Evolutionary conservation across 1,284 basidiomycete genomes (phyloP), one percentile per base, ranked within the genome.

Genomic region (Cronartium quercuum): DNA sequence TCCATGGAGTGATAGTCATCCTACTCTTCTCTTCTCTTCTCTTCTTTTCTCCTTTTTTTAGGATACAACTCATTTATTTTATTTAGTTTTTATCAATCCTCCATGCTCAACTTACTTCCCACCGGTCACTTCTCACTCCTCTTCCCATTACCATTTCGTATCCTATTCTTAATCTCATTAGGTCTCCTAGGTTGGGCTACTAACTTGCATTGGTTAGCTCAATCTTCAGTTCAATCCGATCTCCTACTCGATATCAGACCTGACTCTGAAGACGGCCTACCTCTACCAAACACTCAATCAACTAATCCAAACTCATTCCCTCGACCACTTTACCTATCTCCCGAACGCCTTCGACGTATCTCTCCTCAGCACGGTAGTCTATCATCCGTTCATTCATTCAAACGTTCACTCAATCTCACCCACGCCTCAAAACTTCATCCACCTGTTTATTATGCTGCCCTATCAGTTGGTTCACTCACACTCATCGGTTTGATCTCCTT

Each of bases 91-190:
- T n/a, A n/a, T n/a, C n/a, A n/a, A n/a, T n/a, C n/a, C n/a, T n/a
- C n/a, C n/a, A n/a, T n/a, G n/a, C n/a, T n/a, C n/a, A n/a, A n/a
- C n/a, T 55, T 21, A 21, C 51, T 55, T 55, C 51, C n/a, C n/a
- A 21, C 51, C 15, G 18, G 29, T 55, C 29, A 18, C n/a, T 55
- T 55, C 12, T 21, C 51, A 7, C 29, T 55, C n/a, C n/a, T 55
- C 51, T 55, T 55, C 29, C 51, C 51, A 55, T 55, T 55, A 55
- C 51, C 51, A 55, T 55, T 55, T 21, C n/a, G 51, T 21, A 55
- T 55, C 15, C 29, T 55, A 55, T 55, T 55, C 15, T 55, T 55
- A n/a, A 21, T 10, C 1, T 55, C 29, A 6, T 12, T 55, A 12
- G 51, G 51, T n/a, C 29, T 55, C n/a, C 29, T 55, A 55, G n/a